Evolutionary conservation across 257 asterid genomes (phyloP).

Genomic region (Schizonepeta tenuifolia): DNA sequence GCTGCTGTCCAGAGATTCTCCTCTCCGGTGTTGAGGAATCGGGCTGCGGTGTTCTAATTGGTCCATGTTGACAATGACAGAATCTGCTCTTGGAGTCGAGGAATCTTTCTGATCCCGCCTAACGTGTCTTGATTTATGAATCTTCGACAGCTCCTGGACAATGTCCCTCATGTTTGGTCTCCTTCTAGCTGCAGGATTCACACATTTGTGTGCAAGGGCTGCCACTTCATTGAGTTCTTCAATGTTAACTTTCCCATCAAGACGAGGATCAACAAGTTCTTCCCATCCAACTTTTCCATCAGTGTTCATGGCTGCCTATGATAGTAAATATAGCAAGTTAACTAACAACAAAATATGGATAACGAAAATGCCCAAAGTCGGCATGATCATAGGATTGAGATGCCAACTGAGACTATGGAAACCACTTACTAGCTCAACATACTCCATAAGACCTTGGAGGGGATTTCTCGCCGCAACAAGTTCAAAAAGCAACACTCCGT

Average conservation of each 20-base stretch:
- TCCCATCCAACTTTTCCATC: conserved; percentile 95
- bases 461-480: conserved; percentile 92
- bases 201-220: conserved; percentile 81
- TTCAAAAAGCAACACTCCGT: conserved; percentile 88
- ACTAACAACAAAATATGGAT: not conserved
- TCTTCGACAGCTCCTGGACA: conserved; percentile 75
- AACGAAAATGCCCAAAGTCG: not conserved
- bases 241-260: conserved; percentile 66
- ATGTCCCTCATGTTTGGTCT: conserved; percentile 88
- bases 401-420: conserved; percentile 9
- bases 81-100: conserved; percentile 53
- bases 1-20: conserved; percentile 77
- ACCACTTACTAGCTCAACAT: conserved; percentile 80
- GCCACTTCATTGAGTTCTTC: conserved; percentile 77
- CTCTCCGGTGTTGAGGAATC: conserved; percentile 52
- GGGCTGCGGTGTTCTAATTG: conserved; percentile 47
- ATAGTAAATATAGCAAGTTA: conserved; percentile 17
- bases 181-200: conserved; percentile 57
- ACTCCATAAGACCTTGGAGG: conserved; percentile 88
- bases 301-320: conserved; percentile 91
- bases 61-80: conserved; percentile 50
- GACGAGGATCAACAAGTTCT: conserved; percentile 82
- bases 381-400: not conserved
- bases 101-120: conserved; percentile 47
- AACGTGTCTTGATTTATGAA: conserved; percentile 51